Conservation (phyloP, 768 basidiomycete genomes). For the Cyclocybe aegerita region DNA sequence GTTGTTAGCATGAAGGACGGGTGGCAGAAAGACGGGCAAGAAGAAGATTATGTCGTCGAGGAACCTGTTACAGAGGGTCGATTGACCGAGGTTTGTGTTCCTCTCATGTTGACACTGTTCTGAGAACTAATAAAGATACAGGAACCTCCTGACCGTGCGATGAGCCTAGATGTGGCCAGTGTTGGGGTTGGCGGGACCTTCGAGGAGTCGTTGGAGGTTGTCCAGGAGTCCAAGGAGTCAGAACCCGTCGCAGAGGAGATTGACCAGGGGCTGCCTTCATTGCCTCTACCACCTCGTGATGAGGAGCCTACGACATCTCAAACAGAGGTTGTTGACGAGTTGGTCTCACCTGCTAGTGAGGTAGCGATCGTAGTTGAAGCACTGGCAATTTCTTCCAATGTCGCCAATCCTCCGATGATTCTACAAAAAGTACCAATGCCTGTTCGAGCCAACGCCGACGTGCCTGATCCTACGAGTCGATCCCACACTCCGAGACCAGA, state of each 20-base stretch:
- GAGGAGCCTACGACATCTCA: not conserved
- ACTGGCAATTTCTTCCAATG: not conserved
- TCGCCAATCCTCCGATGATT: slow-evolving; percentile 1
- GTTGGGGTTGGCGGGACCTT: slow-evolving; percentile 8
- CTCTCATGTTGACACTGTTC: not conserved
- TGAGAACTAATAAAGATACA: slow-evolving; percentile 2
- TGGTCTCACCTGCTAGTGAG: not conserved
- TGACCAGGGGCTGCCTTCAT: not conserved
- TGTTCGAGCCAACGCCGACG: slow-evolving; percentile 37
- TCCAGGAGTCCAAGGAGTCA: not conserved
- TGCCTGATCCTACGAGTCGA: slow-evolving; percentile 33
- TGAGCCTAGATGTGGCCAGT: slow-evolving; percentile 15
- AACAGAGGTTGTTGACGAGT: not conserved
- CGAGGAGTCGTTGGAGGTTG: not conserved
- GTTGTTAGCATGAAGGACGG: slow-evolving; percentile 1
- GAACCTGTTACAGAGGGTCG: slow-evolving; percentile 30
- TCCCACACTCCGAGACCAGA: slow-evolving; percentile 10
- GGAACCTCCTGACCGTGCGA: slow-evolving; percentile 17
- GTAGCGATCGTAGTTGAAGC: not conserved
- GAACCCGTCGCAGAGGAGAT: not conserved
- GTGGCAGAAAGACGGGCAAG: not conserved
- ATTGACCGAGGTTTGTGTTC: slow-evolving; percentile 28
- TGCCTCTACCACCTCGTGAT: too few relatives aligned
- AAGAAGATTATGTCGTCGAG: slow-evolving; percentile 24
- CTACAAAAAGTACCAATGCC: slow-evolving; percentile 32